Evolutionary conservation across 169 alveolate species (phyloP).

Genomic region (Cystoisospora suis): DNA sequence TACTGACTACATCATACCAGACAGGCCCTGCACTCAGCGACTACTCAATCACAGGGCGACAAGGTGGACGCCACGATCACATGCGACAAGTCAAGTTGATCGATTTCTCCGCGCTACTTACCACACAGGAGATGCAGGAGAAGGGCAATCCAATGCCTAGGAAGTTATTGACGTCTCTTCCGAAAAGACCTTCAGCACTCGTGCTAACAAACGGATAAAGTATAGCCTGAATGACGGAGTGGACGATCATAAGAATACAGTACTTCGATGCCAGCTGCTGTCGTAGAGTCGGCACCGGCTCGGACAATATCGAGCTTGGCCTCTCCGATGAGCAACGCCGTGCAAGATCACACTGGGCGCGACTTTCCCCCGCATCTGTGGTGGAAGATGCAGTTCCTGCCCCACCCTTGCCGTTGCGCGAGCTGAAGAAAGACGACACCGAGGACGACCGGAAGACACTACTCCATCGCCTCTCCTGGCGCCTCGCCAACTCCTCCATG

Average conservation of each 20-base stretch:
- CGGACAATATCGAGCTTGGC: neutral
- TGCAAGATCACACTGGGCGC: neutral
- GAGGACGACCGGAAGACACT: neutral
- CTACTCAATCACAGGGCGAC: too few species aligned
- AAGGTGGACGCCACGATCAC: too few species aligned
- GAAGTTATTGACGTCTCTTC: conserved; percentile 65
- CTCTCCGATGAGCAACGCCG: too few species aligned
- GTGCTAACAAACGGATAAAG: conserved; percentile 52
- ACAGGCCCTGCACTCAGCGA: too few species aligned
- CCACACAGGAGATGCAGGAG: conserved; percentile 61
- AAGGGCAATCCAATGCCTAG: conserved; percentile 65
- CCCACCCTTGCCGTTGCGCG: too few species aligned
- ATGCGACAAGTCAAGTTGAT: too few species aligned
- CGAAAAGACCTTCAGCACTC: conserved; percentile 60
- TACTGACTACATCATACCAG: too few species aligned
- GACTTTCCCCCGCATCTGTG: neutral
- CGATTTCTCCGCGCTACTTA: conserved; percentile 2
- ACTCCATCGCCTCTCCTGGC: conserved; percentile 6
- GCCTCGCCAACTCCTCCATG: neutral
- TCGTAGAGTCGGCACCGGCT: neutral
- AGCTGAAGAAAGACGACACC: neutral
- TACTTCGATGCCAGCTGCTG: conserved; percentile 52
- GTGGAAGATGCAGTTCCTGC: neutral
- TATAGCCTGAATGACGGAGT: conserved; percentile 48
- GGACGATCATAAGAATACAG: conserved; percentile 47